A percentile compares a stretch with the other conserved stretches of the same genome.
These are phyloP conservation scores for Exserohilum rostratum DNA, from an alignment of 2,329 filamentous ascomycete genomes.

Conservation along the genomic window DNA sequence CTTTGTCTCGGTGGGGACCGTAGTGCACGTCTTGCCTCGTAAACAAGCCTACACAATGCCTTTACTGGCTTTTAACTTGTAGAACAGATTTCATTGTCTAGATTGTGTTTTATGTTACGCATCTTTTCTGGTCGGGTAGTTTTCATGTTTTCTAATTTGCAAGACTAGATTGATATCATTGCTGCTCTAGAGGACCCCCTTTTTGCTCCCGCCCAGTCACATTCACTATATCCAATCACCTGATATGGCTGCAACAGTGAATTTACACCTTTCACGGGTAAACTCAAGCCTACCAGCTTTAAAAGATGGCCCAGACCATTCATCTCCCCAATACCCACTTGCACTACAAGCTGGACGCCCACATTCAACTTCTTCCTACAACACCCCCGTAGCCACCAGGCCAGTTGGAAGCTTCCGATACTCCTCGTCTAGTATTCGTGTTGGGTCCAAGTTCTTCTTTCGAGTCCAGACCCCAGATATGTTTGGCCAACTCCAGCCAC, in stretches of 20 bases:
- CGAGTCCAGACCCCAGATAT: not conserved
- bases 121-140: not conserved
- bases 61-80: not conserved
- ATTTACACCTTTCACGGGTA: not conserved
- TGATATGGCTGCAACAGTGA: not conserved
- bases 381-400: not conserved
- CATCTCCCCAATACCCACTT: not conserved
- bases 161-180: not conserved
- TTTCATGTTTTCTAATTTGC: not conserved
- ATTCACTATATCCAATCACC: not conserved
- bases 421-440: not conserved
- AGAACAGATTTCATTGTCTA: not conserved
- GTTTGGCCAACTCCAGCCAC: not conserved
- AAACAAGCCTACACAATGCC: conserved; percentile 1
- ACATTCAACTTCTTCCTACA: not conserved
- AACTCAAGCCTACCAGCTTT: not conserved
- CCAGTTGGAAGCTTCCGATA: not conserved
- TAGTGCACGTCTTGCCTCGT: too few relatives aligned
- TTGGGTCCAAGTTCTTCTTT: not conserved
- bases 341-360: not conserved
- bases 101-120: not conserved
- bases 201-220: not conserved
- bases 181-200: not conserved
- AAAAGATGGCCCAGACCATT: not conserved
- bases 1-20: too few relatives aligned